These are phyloP conservation scores for Larix kaempferi DNA, from an alignment of 75 land plant genomes.

Conservation along the genomic window DNA sequence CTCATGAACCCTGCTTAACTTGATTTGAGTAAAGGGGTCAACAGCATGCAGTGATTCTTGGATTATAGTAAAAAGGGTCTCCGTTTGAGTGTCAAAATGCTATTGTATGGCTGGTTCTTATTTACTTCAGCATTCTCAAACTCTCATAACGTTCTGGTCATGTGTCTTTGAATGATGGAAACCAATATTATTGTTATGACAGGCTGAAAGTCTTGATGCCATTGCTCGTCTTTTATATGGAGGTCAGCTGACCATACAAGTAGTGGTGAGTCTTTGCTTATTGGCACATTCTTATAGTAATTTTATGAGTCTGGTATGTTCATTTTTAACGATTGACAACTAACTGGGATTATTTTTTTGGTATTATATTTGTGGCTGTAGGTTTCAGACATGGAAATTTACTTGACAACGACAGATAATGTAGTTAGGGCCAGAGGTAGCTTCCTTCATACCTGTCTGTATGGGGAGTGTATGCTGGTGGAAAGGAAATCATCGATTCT, in stretches of 20 bases:
- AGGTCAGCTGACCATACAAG: slow-evolving; percentile 34
- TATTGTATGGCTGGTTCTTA: not conserved
- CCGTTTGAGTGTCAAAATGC: not conserved
- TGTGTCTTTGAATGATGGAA: not conserved
- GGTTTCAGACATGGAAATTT: slow-evolving; percentile 71
- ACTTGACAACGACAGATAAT: slow-evolving; percentile 73
- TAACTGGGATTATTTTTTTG: not conserved
- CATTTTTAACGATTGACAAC: not conserved
- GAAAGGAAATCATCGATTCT: not conserved
- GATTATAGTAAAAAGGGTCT: too few relatives aligned
- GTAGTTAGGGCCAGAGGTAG: slow-evolving; percentile 75
- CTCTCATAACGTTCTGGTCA: not conserved
- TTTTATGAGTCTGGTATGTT: too few relatives aligned
- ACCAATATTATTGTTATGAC: slow-evolving; percentile 3
- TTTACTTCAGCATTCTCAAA: not conserved
- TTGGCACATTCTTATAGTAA: not conserved
- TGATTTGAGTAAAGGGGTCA: not conserved
- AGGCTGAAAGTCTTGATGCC: slow-evolving; percentile 50
- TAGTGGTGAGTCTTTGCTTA: slow-evolving; percentile 36
- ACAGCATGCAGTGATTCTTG: too few relatives aligned
- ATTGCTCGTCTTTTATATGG: slow-evolving; percentile 49
- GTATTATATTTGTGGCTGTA: slow-evolving; percentile 14
- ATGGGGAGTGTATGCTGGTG: not conserved
- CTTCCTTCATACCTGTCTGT: not conserved
- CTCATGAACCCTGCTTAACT: not conserved